Base-by-base conservation (phyloP, 805 yeast genomes). In the Debaryomyces tyrocola region DNA sequence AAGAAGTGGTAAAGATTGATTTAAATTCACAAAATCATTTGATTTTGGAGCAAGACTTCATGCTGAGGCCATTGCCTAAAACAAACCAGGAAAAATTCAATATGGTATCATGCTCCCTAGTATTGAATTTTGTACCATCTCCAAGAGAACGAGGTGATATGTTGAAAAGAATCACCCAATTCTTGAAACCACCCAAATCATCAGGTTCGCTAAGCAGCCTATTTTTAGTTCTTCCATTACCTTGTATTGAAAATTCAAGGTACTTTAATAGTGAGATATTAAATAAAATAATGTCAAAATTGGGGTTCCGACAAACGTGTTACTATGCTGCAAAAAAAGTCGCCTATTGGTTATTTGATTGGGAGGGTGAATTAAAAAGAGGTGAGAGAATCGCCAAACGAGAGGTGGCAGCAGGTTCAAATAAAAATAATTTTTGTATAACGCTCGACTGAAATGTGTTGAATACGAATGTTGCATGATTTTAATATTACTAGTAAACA, bases 181-280 rank as follows among this genome's bases (percentile, higher is more conserved):
- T 88, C 57, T 67, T 91, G 33, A 66, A 64, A 33, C 58, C 59
- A 3, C 72, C 78, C 3, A 15, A 20, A 18, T 44, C 48, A 1
- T 20, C 27, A 0, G 44, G 42, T 4, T 43, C 53, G 6, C 48
- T 63, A 3, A 71, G 80, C 4, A 58, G 73, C 29, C 63, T 90
- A 4, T 91, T 92, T 59, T 64, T 92, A 10, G 98, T 92, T 6
- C 67, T 92, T 3, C 99, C 99, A 0, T 71, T 87, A 31, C 96
- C 98, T 0, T 92, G 99, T 60, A 71, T 89, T 1, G 62, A 70
- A 7, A 91, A 92, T 62, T 90, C 97, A 0, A 73, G 98, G 38
- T 92, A 91, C 60, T 81, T 85, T 62, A 77, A 79, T 50, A 70
- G 73, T 34, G 60, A 58, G 0, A 63, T 62, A 20, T 66, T 79